These are phyloP conservation scores for Effrenium voratum DNA, from an alignment of 73 alveolate species.

Conservation along the genomic window DNA sequence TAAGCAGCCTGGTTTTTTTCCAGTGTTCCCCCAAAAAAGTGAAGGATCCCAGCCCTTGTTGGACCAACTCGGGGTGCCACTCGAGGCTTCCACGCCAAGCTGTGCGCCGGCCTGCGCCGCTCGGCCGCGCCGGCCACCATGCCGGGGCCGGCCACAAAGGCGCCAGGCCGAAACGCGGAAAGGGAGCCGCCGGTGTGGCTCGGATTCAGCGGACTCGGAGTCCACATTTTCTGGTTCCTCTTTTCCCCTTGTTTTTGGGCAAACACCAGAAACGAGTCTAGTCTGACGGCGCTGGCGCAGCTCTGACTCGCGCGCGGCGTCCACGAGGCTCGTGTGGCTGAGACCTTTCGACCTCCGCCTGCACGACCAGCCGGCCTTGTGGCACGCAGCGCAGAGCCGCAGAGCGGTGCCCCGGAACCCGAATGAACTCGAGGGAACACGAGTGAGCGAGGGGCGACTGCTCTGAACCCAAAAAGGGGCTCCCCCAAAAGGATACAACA, in stretches of 20 bases:
- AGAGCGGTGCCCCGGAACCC: constrained; percentile 18
- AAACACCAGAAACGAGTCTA: no score
- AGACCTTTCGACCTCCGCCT: constrained; percentile 64
- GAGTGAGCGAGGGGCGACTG: no score
- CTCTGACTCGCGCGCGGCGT: no score
- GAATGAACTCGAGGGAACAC: no score
- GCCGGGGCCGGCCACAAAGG: neutral
- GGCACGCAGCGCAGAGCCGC: constrained; percentile 66
- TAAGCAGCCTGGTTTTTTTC: neutral
- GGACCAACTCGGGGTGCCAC: neutral
- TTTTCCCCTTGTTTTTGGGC: no score
- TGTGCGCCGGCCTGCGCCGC: neutral
- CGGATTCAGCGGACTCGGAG: neutral
- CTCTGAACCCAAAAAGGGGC: no score
- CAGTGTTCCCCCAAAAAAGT: neutral
- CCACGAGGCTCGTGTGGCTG: constrained; percentile 55
- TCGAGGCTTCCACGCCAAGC: constrained; percentile 50
- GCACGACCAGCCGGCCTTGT: constrained; percentile 64
- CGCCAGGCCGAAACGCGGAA: neutral
- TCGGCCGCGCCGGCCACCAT: neutral
- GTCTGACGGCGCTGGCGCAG: no score
- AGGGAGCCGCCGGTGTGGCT: neutral
- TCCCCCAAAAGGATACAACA: no score
- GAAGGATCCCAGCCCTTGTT: neutral
- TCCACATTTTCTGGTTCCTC: no score